Conservation (phyloP, 805 yeast species). For the Saccharomycopsis fodiens region DNA sequence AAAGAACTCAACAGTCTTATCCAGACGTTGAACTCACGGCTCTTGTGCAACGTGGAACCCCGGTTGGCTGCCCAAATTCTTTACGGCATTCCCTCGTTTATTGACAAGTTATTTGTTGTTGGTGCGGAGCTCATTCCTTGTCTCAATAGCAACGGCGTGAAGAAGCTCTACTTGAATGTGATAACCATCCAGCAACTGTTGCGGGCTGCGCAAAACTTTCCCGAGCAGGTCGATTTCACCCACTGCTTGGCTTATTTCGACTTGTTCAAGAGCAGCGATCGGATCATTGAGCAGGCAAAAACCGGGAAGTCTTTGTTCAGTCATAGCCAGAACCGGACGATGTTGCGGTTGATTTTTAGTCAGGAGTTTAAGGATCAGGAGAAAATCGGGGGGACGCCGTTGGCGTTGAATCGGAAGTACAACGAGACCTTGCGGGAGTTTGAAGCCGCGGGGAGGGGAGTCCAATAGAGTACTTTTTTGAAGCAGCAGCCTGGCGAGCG, state of each 20-base stretch:
- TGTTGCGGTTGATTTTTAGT: slow-evolving; percentile 46
- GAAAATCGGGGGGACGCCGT: background rate
- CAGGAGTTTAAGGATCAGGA: slow-evolving; percentile 25
- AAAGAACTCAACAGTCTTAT: slow-evolving; percentile 44
- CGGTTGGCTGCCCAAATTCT: slow-evolving; percentile 29
- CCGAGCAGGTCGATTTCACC: slow-evolving; percentile 46
- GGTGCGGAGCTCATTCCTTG: slow-evolving; percentile 44
- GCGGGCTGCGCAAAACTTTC: slow-evolving; percentile 45
- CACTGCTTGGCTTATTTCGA: slow-evolving; percentile 50
- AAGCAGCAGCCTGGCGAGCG: no score
- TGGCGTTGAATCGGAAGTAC: background rate
- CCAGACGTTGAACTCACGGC: slow-evolving; percentile 36
- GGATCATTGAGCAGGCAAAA: slow-evolving; percentile 34
- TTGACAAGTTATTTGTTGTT: slow-evolving; percentile 43
- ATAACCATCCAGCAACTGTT: slow-evolving; percentile 64
- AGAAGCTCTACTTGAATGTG: slow-evolving; percentile 51
- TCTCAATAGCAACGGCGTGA: slow-evolving; percentile 52
- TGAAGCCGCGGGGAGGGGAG: background rate
- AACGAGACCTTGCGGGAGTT: background rate
- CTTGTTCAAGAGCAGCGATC: slow-evolving; percentile 43
- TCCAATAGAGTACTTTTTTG: no score
- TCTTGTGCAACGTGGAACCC: slow-evolving; percentile 28
- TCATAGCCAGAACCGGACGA: slow-evolving; percentile 39
- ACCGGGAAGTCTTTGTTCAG: slow-evolving; percentile 31
- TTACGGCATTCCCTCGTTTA: slow-evolving; percentile 43